These are phyloP conservation scores for Penicillium sp. DNA, from an alignment of 2,329 filamentous ascomycete species.

Conservation along the genomic window DNA sequence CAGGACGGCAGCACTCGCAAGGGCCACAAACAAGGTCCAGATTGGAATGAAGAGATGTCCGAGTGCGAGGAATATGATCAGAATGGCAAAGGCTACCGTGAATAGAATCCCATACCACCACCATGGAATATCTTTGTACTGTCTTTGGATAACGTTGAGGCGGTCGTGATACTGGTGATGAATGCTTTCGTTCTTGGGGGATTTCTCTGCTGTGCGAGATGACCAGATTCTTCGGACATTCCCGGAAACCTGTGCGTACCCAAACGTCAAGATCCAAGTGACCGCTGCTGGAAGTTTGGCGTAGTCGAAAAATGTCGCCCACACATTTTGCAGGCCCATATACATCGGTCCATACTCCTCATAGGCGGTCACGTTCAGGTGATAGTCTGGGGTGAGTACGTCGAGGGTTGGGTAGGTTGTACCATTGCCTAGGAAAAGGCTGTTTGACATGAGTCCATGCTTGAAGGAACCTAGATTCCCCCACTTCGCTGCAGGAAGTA, in stretches of 20 bases:
- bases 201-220: slow-evolving; percentile 32
- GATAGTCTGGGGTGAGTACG: slow-evolving; percentile 45
- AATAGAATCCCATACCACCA: slow-evolving; percentile 60
- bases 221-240: slow-evolving; percentile 47
- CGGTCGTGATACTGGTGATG: slow-evolving; percentile 59
- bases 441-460: slow-evolving; percentile 58
- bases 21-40: slow-evolving; percentile 59
- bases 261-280: slow-evolving; percentile 59
- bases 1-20: slow-evolving; percentile 54
- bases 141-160: slow-evolving; percentile 58
- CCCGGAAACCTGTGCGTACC: slow-evolving; percentile 48
- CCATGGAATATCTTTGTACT: slow-evolving; percentile 57
- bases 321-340: slow-evolving; percentile 57
- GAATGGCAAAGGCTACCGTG: slow-evolving; percentile 46
- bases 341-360: slow-evolving; percentile 55
- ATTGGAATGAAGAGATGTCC: slow-evolving; percentile 58
- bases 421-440: slow-evolving; percentile 52
- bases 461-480: slow-evolving; percentile 54
- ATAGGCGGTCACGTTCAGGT: slow-evolving; percentile 50
- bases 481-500: slow-evolving; percentile 59
- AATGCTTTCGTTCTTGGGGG: slow-evolving; percentile 37
- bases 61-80: slow-evolving; percentile 53
- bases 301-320: slow-evolving; percentile 61
- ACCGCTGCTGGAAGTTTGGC: slow-evolving; percentile 58
- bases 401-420: slow-evolving; percentile 46